These are phyloP conservation scores for Paramecium pentaurelia DNA, from an alignment of 73 alveolate species.

Conservation along the genomic window DNA sequence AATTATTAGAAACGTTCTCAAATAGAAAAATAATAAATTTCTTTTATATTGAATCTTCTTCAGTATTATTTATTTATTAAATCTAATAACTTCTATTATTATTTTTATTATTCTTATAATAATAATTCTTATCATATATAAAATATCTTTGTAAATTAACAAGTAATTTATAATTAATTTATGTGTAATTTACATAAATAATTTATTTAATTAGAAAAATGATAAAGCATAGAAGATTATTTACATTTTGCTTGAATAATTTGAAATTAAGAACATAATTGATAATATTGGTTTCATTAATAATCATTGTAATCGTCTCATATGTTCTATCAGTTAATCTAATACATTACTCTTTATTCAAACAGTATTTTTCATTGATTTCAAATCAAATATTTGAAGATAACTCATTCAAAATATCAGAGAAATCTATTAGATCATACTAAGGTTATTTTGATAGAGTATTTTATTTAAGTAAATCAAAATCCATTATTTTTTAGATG, in stretches of 20 bases:
- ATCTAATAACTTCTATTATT: neutral
- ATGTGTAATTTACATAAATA: neutral
- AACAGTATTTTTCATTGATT: neutral
- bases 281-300: neutral
- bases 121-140: neutral
- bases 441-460: neutral
- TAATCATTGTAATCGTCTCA: neutral
- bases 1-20: neutral
- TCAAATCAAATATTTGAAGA: neutral
- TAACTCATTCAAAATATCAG: neutral
- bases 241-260: neutral
- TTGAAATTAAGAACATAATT: neutral
- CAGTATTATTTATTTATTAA: no score
- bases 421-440: neutral
- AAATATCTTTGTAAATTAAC: neutral
- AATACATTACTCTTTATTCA: neutral
- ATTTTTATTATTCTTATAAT: neutral
- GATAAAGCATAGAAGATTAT: neutral
- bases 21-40: neutral
- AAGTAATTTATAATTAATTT: neutral
- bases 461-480: neutral
- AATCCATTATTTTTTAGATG: neutral
- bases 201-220: neutral
- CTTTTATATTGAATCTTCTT: neutral
- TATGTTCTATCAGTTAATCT: neutral